phyloP scores from a whole-genome alignment of 1,284 basidiomycete genomes.

The Sporisorium scitamineum region DNA sequence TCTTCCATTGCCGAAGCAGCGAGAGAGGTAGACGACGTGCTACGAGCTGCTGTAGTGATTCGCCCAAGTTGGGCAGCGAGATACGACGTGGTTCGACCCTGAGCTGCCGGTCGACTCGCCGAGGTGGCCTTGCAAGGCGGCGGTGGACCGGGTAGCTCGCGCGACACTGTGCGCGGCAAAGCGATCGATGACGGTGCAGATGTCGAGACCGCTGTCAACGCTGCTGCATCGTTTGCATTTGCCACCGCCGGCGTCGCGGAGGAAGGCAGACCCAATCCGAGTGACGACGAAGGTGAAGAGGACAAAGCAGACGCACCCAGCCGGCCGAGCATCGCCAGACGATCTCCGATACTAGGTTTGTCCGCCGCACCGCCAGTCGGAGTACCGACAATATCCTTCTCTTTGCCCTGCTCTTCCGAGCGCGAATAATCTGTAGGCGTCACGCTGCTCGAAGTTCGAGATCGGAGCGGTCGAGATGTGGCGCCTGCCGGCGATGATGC shows the following conservation, averaged over 20 bases:
- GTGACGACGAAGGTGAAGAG: constrained; percentile 14
- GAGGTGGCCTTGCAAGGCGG: constrained; percentile 24
- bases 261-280: constrained; percentile 19
- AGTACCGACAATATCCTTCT: neutral
- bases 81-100: constrained; percentile 14
- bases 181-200: neutral
- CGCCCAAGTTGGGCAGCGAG: constrained; percentile 8
- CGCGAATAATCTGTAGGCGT: constrained; percentile 12
- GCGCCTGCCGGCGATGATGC: neutral
- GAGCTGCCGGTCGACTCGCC: neutral
- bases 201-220: neutral
- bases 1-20: neutral
- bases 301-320: constrained; percentile 22
- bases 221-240: neutral
- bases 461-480: neutral
- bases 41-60: neutral
- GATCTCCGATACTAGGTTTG: constrained; percentile 18
- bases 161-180: constrained; percentile 13
- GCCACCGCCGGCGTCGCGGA: neutral
- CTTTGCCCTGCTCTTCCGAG: constrained; percentile 11
- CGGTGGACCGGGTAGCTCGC: constrained; percentile 34
- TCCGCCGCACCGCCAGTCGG: neutral
- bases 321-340: constrained; percentile 73
- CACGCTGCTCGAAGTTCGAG: neutral
- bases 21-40: constrained; percentile 4